phyloP scores from a whole-genome alignment of 345 rosid genomes.

The Populus ilicifolia region DNA sequence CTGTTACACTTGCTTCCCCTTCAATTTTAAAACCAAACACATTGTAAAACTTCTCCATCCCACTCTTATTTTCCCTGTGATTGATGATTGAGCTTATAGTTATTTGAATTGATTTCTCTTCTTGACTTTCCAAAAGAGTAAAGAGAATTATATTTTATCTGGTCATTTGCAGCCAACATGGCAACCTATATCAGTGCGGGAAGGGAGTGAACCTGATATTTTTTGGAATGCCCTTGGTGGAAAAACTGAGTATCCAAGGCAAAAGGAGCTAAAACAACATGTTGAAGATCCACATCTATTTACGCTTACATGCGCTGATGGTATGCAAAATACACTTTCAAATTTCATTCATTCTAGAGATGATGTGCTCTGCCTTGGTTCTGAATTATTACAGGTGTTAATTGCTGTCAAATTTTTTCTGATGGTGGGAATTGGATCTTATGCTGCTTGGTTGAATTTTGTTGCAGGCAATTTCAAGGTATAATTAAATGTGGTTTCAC shows the following conservation, averaged over 20 bases:
- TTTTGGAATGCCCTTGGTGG: conserved; percentile 87
- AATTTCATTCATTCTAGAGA: conserved; percentile 25
- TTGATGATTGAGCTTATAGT: background rate
- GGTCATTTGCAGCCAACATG: conserved; percentile 53
- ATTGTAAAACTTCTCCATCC: too few species aligned
- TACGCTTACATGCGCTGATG: conserved; percentile 37
- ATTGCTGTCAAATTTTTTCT: conserved; percentile 37
- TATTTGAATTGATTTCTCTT: background rate
- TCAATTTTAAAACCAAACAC: too few species aligned
- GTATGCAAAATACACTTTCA: conserved; percentile 42
- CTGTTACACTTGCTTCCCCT: too few species aligned
- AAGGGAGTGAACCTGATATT: conserved; percentile 72
- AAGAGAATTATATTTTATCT: background rate
- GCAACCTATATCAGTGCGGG: conserved; percentile 70
- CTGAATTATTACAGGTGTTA: conserved; percentile 41
- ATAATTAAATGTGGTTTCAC: conserved; percentile 15
- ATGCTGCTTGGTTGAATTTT: conserved; percentile 42
- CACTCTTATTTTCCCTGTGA: too few species aligned
- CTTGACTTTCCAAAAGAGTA: background rate
- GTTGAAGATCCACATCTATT: conserved; percentile 69
- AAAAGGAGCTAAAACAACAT: conserved; percentile 43
- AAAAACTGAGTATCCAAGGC: conserved; percentile 66
- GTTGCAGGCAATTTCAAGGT: conserved; percentile 78
- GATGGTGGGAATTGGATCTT: conserved; percentile 38
- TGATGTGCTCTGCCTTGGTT: conserved; percentile 42